Base-by-base conservation (phyloP, 202 grass and related monocot species). In the Sporobolus alterniflorus region DNA sequence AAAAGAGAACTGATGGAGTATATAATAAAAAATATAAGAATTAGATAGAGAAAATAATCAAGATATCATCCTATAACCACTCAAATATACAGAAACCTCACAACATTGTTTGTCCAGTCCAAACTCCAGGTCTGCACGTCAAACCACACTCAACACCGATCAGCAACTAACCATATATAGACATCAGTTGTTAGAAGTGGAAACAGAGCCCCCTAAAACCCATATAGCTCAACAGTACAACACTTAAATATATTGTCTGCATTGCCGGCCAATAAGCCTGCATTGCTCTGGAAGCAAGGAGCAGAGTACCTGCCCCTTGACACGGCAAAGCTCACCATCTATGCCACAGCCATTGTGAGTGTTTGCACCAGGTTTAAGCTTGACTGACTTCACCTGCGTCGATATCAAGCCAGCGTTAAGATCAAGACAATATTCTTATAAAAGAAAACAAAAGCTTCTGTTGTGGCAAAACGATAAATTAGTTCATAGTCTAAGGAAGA, bases 341-440 rank as follows among this genome's bases (percentile, higher is more conserved):
- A 99, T 99, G 29, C 97, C 97, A 73, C 97, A 94, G 24, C 97
- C 93, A 47, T 83, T 83, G 70, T 94, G 85, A 21, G 97, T 94
- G 61, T 88, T 91, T 94, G 91, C 75, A 42, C 93, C 96, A 72
- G 93, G 85, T 84, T 85, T 99, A 67, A 99, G 74, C 80, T 96
- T 99, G 16, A 99, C 91, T n/a, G 91, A 94, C 64, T 94, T 94
- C 64, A 99, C 96, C 96, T 99, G 89, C 66, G 25, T 63, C 69
- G 88, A 84, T 62, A 48, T 21, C 9, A 62, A 28, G 71, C 5
- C 47, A 76, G 1, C 41, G 31, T 80, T 79, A 85, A 61, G 21
- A 71, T 54, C 21, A 44, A 71, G 8, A 49, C 52, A 54, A 29
- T 44, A 17, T 79, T 44, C 31, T 66, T n/a, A 9, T 72, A 70